A percentile compares a stretch with the other conserved stretches of the same genome.
Evolutionary conservation across 2,329 filamentous ascomycete species (phyloP).

Genomic region (Penicillium verrucosum): DNA sequence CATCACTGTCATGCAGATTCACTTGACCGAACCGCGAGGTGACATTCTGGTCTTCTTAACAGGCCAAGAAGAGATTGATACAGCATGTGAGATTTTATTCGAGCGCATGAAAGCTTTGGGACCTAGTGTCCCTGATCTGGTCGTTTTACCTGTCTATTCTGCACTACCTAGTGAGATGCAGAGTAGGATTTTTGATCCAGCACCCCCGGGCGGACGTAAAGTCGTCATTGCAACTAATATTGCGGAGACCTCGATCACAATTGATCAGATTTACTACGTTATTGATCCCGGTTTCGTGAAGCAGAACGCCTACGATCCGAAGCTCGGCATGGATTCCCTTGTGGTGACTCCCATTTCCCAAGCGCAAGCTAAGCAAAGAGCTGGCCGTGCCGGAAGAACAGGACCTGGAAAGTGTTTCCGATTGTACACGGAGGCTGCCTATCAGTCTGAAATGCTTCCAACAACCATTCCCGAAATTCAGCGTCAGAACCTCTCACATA

Average conservation of each 20-base stretch:
- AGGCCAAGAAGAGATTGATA: slow-evolving; percentile 97
- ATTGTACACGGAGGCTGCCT: slow-evolving; percentile 91
- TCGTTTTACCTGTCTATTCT: slow-evolving; percentile 95
- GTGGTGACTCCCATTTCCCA: slow-evolving; percentile 96
- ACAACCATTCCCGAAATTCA: slow-evolving; percentile 97
- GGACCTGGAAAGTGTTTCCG: slow-evolving; percentile 95
- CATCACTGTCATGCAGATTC: slow-evolving; percentile 98
- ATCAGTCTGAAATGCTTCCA: slow-evolving; percentile 93
- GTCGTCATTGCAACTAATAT: slow-evolving; percentile 98
- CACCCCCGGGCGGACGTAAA: slow-evolving; percentile 79
- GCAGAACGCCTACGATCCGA: slow-evolving; percentile 94
- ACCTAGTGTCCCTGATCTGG: slow-evolving; percentile 81
- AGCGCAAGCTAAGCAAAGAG: slow-evolving; percentile 91
- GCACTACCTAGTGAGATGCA: slow-evolving; percentile 91
- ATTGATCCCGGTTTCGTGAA: slow-evolving; percentile 97
- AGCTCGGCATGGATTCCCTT: slow-evolving; percentile 94
- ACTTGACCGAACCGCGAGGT: slow-evolving; percentile 84
- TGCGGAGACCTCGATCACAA: slow-evolving; percentile 95
- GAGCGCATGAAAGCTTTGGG: slow-evolving; percentile 96
- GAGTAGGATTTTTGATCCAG: slow-evolving; percentile 89
- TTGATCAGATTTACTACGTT: slow-evolving; percentile 96
- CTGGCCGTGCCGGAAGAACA: slow-evolving; percentile 87
- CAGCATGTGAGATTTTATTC: slow-evolving; percentile 83
- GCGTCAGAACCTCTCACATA: slow-evolving; percentile 84
- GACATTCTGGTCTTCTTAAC: slow-evolving; percentile 97